A percentile compares a stretch with the other conserved stretches of the same genome.
Conservation (phyloP, 371 early-diverging fungal genomes). For the Mucor circinelloides region DNA sequence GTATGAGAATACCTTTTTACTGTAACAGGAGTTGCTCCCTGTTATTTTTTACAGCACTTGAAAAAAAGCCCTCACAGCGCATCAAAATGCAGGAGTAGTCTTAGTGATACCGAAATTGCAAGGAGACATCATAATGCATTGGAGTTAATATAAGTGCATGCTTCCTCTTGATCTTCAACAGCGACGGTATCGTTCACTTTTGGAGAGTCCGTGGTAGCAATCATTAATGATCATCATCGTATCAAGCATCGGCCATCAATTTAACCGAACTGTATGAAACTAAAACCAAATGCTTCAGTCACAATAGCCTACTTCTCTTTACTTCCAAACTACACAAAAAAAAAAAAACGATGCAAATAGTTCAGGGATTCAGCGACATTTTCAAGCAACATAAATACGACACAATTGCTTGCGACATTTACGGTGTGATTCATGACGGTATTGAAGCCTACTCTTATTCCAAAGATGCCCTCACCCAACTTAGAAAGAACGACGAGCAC, state of each 20-base stretch:
- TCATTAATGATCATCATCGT: too few relatives aligned
- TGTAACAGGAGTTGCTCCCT: too few relatives aligned
- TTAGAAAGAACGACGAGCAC: conserved; percentile 18
- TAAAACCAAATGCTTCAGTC: not conserved
- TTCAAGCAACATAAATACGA: conserved; percentile 24
- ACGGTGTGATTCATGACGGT: conserved; percentile 52
- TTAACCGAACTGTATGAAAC: not conserved
- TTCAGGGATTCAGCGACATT: conserved; percentile 20
- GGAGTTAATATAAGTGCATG: not conserved
- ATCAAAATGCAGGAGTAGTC: too few relatives aligned
- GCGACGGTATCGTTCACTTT: too few relatives aligned
- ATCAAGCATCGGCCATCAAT: not conserved
- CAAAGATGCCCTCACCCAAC: conserved; percentile 21
- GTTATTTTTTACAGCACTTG: too few relatives aligned
- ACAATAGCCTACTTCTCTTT: not conserved
- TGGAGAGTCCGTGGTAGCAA: too few relatives aligned
- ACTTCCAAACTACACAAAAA: not conserved
- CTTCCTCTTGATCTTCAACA: not conserved
- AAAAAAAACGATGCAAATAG: conserved; percentile 18
- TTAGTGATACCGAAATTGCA: not conserved
- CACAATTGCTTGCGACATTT: conserved; percentile 50
- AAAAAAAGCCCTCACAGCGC: too few relatives aligned
- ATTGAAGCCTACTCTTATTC: conserved; percentile 36
- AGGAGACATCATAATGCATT: not conserved
- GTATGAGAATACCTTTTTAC: too few relatives aligned